phyloP scores from a whole-genome alignment of 2,329 filamentous ascomycete genomes.

The Botrytis elliptica region DNA sequence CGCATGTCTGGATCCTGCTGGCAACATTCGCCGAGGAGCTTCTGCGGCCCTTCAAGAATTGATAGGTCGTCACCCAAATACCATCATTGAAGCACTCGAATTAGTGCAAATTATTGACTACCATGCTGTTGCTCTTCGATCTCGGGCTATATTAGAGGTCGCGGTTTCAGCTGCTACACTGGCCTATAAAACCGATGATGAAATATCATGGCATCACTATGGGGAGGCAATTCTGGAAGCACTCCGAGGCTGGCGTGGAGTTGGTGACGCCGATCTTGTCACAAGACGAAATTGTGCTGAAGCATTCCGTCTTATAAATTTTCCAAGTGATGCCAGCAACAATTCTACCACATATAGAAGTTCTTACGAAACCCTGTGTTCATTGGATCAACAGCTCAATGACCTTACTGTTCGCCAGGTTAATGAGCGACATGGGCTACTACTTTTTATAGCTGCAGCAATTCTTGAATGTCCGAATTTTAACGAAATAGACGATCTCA shows the following conservation, averaged over 20 bases:
- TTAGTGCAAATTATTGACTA: constrained; percentile 92
- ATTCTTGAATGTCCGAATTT: constrained; percentile 1
- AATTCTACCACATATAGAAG: neutral
- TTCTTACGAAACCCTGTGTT: neutral
- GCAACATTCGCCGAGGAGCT: constrained; percentile 88
- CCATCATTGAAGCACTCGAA: constrained; percentile 62
- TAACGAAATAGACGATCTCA: neutral
- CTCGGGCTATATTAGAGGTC: constrained; percentile 77
- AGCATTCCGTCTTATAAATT: constrained; percentile 49
- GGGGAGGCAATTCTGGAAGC: constrained; percentile 64
- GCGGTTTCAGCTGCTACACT: constrained; percentile 67
- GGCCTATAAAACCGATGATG: constrained; percentile 40
- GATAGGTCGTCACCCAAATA: constrained; percentile 88
- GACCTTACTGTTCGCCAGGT: constrained; percentile 51
- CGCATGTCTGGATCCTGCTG: constrained; percentile 82
- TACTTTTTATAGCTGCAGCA: constrained; percentile 56
- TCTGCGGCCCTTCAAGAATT: constrained; percentile 94
- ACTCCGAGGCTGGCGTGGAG: constrained; percentile 80
- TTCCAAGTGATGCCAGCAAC: neutral
- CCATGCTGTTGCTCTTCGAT: constrained; percentile 84
- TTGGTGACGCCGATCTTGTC: constrained; percentile 73
- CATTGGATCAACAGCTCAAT: constrained; percentile 24
- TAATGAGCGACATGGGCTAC: constrained; percentile 67
- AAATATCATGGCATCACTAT: constrained; percentile 53
- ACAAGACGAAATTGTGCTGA: constrained; percentile 71